Percentiles rank a stretch among this genome's conserved stretches.
Evolutionary conservation across 192 early-diverging fungal species (phyloP).

Genomic region (Linnemannia elongata): DNA sequence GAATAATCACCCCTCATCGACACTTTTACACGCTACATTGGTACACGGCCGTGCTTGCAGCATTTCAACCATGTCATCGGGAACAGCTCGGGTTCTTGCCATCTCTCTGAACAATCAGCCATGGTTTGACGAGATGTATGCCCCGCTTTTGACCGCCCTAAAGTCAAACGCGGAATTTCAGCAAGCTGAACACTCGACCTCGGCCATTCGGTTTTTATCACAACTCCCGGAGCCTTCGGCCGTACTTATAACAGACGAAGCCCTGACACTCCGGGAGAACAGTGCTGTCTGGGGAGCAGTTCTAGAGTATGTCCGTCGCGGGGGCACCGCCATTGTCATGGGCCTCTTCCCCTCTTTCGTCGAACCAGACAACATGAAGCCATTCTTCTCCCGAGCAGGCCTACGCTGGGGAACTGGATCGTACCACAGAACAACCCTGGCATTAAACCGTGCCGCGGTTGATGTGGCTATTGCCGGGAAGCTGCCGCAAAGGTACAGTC

Average conservation of each 20-base stretch:
- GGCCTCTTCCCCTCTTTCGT: constrained; percentile 38
- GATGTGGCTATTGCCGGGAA: constrained; percentile 42
- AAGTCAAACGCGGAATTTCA: constrained; percentile 47
- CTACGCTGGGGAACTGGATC: constrained; percentile 37
- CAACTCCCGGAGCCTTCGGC: constrained; percentile 41
- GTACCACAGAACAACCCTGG: constrained; percentile 50
- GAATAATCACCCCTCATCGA: constrained; percentile 37
- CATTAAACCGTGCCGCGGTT: constrained; percentile 44
- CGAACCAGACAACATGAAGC: constrained; percentile 34
- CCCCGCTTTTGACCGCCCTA: constrained; percentile 48
- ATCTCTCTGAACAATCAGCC: constrained; percentile 49
- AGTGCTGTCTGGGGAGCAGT: constrained; percentile 40
- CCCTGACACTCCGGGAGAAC: constrained; percentile 35
- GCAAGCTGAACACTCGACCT: constrained; percentile 33
- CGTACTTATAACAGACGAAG: constrained; percentile 46
- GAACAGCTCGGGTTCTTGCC: constrained; percentile 39
- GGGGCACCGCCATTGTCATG: constrained; percentile 44
- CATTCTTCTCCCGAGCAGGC: constrained; percentile 47
- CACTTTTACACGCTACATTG: constrained; percentile 28
- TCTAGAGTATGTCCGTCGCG: constrained; percentile 44
- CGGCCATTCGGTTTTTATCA: constrained; percentile 38
- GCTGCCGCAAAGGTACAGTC: constrained; percentile 46
- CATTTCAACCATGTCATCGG: constrained; percentile 38
- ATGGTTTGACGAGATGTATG: constrained; percentile 48
- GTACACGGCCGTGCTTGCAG: constrained; percentile 20